Conservation (phyloP, 1,139 yeast genomes). For the Diutina pseudorugosa region DNA sequence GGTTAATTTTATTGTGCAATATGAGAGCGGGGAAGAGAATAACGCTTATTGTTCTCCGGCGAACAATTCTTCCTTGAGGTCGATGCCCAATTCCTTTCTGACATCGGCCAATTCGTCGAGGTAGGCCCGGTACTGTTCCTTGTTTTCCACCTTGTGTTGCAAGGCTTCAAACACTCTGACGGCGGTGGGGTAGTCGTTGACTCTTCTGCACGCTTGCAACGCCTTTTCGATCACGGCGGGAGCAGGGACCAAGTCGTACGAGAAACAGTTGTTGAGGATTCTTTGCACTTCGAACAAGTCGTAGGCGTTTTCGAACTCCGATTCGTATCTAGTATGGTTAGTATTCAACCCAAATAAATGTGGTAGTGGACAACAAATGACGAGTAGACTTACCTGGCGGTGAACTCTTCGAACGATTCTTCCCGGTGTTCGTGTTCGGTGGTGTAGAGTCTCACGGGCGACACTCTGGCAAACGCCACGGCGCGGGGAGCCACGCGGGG, state of each 20-base stretch:
- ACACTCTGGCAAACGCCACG: constrained; percentile 13
- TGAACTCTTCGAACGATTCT: constrained; percentile 92
- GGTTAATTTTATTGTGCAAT: background rate
- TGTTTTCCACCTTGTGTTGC: constrained; percentile 90
- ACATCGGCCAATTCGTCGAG: constrained; percentile 87
- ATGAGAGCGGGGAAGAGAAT: background rate
- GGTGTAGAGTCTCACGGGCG: constrained; percentile 52
- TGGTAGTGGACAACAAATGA: background rate
- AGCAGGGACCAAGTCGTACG: constrained; percentile 97
- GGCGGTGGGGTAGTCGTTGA: constrained; percentile 97
- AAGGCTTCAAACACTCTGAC: constrained; percentile 94
- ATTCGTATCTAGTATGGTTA: constrained; percentile 56
- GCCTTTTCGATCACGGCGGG: constrained; percentile 95
- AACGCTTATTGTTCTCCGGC: constrained; percentile 13
- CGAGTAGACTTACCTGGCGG: constrained; percentile 42
- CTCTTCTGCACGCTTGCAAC: constrained; percentile 96
- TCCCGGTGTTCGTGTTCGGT: constrained; percentile 65
- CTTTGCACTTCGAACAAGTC: constrained; percentile 94
- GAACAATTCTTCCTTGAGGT: constrained; percentile 83
- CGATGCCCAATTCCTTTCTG: constrained; percentile 88
- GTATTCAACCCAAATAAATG: constrained; percentile 10
- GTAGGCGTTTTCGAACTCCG: constrained; percentile 95
- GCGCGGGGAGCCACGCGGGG: constrained; percentile 12
- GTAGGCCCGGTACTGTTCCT: constrained; percentile 88
- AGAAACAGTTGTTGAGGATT: constrained; percentile 86